Percentiles rank a stretch among this genome's conserved stretches.
These are phyloP conservation scores for Blastobotrys peoriensis DNA, from an alignment of 805 yeast genomes.

Conservation along the genomic window DNA sequence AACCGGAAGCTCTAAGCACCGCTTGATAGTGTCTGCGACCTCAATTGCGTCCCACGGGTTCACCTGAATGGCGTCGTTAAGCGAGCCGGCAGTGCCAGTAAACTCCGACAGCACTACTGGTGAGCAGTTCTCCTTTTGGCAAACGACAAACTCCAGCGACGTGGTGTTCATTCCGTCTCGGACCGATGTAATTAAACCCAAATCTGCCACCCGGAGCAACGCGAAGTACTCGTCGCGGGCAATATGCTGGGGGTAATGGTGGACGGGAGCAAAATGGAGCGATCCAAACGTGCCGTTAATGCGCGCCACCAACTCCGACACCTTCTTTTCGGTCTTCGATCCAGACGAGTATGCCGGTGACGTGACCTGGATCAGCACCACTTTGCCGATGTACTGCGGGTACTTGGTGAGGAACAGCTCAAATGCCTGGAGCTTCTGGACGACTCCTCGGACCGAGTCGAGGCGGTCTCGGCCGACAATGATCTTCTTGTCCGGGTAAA, in stretches of 20 bases:
- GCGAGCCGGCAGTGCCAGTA: constrained; percentile 68
- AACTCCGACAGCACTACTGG: constrained; percentile 90
- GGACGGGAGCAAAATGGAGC: constrained; percentile 78
- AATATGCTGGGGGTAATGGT: constrained; percentile 86
- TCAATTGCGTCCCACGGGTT: constrained; percentile 98
- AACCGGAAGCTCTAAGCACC: constrained; percentile 46
- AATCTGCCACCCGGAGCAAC: constrained; percentile 78
- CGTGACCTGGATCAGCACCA: constrained; percentile 86
- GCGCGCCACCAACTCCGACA: constrained; percentile 69
- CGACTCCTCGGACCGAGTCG: constrained; percentile 87
- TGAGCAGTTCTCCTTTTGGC: constrained; percentile 52
- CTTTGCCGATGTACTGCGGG: constrained; percentile 87
- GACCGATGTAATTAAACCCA: constrained; percentile 81
- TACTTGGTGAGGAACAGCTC: constrained; percentile 82
- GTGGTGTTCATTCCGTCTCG: constrained; percentile 98
- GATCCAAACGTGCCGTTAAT: constrained; percentile 84
- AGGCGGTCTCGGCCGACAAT: constrained; percentile 92
- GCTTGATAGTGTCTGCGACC: constrained; percentile 76
- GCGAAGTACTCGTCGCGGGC: constrained; percentile 87
- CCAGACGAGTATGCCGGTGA: constrained; percentile 62
- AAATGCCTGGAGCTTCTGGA: constrained; percentile 87
- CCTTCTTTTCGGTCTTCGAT: constrained; percentile 69
- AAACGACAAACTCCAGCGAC: constrained; percentile 82
- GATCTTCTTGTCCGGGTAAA: constrained; percentile 48
- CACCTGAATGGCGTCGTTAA: constrained; percentile 53